Percentiles rank a stretch among this genome's conserved stretches.
Conservation (phyloP, 2,329 filamentous ascomycete species). For the Dothideomycetes sp. region DNA sequence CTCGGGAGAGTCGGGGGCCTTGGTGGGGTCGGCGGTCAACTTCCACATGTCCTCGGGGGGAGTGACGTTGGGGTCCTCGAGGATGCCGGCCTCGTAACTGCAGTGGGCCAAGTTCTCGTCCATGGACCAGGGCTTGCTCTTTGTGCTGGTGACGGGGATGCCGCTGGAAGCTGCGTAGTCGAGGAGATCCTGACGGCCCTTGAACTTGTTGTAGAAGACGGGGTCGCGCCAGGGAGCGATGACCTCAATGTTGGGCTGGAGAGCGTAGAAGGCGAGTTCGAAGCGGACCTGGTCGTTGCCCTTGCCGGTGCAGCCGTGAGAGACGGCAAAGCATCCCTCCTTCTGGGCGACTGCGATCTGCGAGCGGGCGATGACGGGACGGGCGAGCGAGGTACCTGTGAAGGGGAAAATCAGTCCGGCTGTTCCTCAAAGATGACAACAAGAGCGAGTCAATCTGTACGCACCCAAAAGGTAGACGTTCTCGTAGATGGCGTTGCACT, state of each 20-base stretch:
- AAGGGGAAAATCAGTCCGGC: not conserved
- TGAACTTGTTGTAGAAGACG: slow-evolving; percentile 61
- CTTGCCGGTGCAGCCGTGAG: slow-evolving; percentile 53
- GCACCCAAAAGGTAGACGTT: slow-evolving; percentile 51
- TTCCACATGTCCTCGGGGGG: slow-evolving; percentile 76
- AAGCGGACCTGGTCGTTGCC: slow-evolving; percentile 60
- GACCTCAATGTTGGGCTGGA: slow-evolving; percentile 58
- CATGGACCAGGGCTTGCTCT: slow-evolving; percentile 61
- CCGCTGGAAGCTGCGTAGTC: slow-evolving; percentile 58
- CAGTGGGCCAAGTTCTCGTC: slow-evolving; percentile 68
- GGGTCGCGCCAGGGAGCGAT: slow-evolving; percentile 68
- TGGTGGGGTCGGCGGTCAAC: slow-evolving; percentile 54
- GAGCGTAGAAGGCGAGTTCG: slow-evolving; percentile 53
- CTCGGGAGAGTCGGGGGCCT: slow-evolving; percentile 60
- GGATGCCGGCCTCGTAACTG: slow-evolving; percentile 69
- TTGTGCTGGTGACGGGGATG: slow-evolving; percentile 65
- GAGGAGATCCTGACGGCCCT: slow-evolving; percentile 62
- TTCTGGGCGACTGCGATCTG: slow-evolving; percentile 57
- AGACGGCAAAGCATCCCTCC: slow-evolving; percentile 44
- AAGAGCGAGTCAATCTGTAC: slow-evolving; percentile 17
- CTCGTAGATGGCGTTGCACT: slow-evolving; percentile 39
- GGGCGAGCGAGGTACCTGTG: slow-evolving; percentile 43
- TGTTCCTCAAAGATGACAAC: no score
- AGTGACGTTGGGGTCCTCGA: slow-evolving; percentile 56
- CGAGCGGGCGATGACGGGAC: slow-evolving; percentile 60